Evolutionary conservation across 495 filamentous ascomycete species (phyloP), one percentile per base, ranked within the genome.

Genomic region (Lepidopterella palustris): DNA sequence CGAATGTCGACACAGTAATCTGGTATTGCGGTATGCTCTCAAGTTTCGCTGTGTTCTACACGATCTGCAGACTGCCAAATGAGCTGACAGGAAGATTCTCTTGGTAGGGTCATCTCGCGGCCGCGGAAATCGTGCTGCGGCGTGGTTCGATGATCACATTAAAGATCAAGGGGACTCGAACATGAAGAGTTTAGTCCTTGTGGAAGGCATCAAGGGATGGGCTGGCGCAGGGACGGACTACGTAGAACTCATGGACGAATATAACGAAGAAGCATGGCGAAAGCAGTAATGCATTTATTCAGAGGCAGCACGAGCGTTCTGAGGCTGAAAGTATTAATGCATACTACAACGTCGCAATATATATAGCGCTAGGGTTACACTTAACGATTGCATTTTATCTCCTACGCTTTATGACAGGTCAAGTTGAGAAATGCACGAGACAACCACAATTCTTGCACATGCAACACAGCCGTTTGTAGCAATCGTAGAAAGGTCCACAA

Each of bases 71-170:
- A 35, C 31, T 35, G 31, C 31, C 31, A 35, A 35, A 35, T 35
- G 31, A 35, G 31, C 31, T 35, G 31, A 35, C 31, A 35, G 31
- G 31, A 35, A 35, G 31, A 35, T 53, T 58, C 42, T 50, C 13
- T 4, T 28, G 9, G 23, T 50, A 89, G 86, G 82, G 4, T 87
- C 86, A 1, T 87, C 83, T 0, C 58, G 58, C 3, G 87, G 86
- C 10, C 80, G 87, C 6, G 86, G 86, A 8, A 78, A 73, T 8
- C 75, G 86, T 1, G 79, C 82, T 3, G 79, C 85, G 0, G 76
- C 74, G 6, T 89, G 87, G 87, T 84, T 89, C 69, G 78, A 78
- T n/a, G 86, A 88, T 69, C 77, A 84, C 48, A 73, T 88, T 27
- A 62, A 72, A 2, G 73, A 76, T 2, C 66, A 77, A 50, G 57